Percentiles rank a stretch among this genome's conserved stretches.
phyloP scores from a whole-genome alignment of 768 basidiomycete genomes.

The Leccinum broughii region DNA sequence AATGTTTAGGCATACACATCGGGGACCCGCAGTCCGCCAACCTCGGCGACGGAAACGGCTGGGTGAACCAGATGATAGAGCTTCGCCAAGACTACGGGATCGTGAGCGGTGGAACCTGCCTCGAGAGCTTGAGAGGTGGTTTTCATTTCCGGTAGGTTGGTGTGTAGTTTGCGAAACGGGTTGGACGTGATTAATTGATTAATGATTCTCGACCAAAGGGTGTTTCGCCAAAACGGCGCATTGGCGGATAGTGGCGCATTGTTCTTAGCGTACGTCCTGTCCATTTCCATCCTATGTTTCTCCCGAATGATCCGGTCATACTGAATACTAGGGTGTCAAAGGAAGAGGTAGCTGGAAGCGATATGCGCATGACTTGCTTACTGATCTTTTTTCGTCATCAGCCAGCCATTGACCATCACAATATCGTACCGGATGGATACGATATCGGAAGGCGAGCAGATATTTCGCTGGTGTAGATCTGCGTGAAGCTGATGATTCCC shows the following conservation, averaged over 20 bases:
- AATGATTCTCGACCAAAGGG: conserved; percentile 25
- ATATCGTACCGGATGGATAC: conserved; percentile 48
- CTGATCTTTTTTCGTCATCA: conserved; percentile 9
- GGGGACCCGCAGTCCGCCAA: conserved; percentile 41
- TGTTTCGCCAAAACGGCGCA: conserved; percentile 59
- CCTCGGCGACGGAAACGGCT: conserved; percentile 49
- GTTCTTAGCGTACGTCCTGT: conserved; percentile 52
- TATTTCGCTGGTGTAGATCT: not conserved
- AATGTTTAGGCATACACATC: conserved; percentile 40
- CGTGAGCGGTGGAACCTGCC: conserved; percentile 39
- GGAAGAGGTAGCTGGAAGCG: conserved; percentile 37
- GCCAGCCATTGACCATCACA: conserved; percentile 38
- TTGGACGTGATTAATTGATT: not conserved
- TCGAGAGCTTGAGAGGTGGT: conserved; percentile 45
- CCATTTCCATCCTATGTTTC: not conserved
- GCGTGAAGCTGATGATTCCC: not conserved
- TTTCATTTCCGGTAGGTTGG: conserved; percentile 44
- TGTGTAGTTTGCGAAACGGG: not conserved
- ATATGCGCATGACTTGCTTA: not conserved
- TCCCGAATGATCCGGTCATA: not conserved
- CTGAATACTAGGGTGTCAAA: conserved; percentile 41
- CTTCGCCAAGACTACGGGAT: conserved; percentile 44
- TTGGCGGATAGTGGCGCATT: conserved; percentile 47
- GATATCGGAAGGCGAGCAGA: conserved; percentile 41
- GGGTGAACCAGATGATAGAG: conserved; percentile 43